These are phyloP conservation scores for Pleomassaria siparia DNA, from an alignment of 2,329 filamentous ascomycete species.

Conservation along the genomic window DNA sequence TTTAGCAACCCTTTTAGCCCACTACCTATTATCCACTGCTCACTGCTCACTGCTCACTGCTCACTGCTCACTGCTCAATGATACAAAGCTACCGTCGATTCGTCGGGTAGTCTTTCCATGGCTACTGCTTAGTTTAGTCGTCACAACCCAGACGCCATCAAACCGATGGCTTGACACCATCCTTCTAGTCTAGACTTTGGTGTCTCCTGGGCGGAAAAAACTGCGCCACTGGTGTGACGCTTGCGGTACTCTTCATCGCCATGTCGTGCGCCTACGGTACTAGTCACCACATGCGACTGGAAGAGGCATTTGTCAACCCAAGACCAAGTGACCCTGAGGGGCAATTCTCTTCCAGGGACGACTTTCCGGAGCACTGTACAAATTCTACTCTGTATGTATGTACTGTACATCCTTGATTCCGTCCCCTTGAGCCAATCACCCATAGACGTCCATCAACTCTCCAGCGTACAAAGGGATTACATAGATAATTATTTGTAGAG, in stretches of 20 bases:
- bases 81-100: constrained; percentile 26
- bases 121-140: constrained; percentile 25
- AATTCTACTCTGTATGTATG: no score
- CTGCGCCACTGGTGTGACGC: constrained; percentile 29
- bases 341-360: no score
- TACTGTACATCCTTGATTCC: no score
- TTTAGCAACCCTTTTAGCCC: constrained; percentile 15
- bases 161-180: constrained; percentile 30
- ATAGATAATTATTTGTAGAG: no score
- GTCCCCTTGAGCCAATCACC: no score
- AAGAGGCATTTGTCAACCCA: constrained; percentile 12
- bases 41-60: constrained; percentile 27
- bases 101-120: constrained; percentile 21
- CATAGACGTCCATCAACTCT: no score
- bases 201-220: constrained; percentile 23
- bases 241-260: constrained; percentile 1
- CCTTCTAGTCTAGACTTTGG: constrained; percentile 20
- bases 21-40: constrained; percentile 24
- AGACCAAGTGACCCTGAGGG: no score
- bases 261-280: constrained; percentile 4
- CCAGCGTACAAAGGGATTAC: no score
- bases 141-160: constrained; percentile 31
- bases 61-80: constrained; percentile 20
- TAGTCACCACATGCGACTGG: constrained; percentile 1
- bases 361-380: no score